Evolutionary conservation across 1,284 basidiomycete genomes (phyloP), one percentile per base, ranked within the genome.

Genomic region (Ustilago crameri): DNA sequence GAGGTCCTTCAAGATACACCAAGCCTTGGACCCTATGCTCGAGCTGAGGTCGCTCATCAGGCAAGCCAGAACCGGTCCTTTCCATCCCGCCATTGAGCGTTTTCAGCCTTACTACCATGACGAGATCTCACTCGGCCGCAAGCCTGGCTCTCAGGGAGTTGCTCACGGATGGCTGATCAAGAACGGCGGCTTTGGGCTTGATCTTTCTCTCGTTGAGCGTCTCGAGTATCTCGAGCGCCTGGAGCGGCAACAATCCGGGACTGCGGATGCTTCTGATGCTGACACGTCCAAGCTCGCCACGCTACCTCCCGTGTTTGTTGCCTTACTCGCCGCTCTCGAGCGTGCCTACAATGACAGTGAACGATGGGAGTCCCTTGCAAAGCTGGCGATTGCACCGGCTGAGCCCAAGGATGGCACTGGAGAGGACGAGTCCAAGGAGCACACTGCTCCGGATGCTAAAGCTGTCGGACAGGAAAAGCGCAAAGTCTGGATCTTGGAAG

Each of bases 401-500:
- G 41, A 54, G 22, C 17, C 27, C 12, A 27, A 24, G 1, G 53
- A 54, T 3, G 52, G 37, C 23, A 45, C 26, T n/a, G 27, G 35
- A 1, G 38, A 51, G 5, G 35, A 26, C 14, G 3, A 44, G 15
- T 8, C 57, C 55, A 42, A 22, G 20, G 41, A 42, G 20, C 20
- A 22, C 12, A 55, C 44, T 9, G 38, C 52, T 20, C 54, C 22
- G 9, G 57, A 66, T 12, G 41, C 27, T 20, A 44, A 32, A 12
- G 46, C 69, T 22, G 32, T 48, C n/a, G 64, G 50, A 22, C 41
- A 78, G 89, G 95, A 95, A 83, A 91, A 90, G 82, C 89, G 95
- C 67, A 93, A 91, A 84, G 86, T 90, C 1, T 97, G 94, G 95
- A 92, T 97, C 65, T 95, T 96, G 74, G 86, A 88, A 65, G 84